Evolutionary conservation across 2,329 filamentous ascomycete species (phyloP).

Genomic region (Tolypocladium ovalisporum): DNA sequence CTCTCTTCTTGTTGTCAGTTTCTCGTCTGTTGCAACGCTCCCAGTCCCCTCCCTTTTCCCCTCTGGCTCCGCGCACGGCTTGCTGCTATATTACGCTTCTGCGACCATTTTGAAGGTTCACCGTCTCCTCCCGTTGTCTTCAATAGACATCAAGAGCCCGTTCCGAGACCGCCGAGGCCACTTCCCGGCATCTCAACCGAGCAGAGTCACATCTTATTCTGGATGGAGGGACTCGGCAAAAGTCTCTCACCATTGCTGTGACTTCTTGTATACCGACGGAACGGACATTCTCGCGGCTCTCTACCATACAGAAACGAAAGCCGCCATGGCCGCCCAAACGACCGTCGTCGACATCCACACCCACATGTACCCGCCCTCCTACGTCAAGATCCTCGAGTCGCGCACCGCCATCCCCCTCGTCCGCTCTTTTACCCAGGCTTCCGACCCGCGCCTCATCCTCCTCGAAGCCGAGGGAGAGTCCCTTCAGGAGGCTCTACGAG

Average conservation of each 20-base stretch:
- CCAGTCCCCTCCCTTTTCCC: background rate
- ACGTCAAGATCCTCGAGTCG: constrained; percentile 48
- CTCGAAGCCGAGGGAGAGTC: constrained; percentile 39
- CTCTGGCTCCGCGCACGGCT: background rate
- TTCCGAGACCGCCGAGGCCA: background rate
- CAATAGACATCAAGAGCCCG: background rate
- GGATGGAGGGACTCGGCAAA: background rate
- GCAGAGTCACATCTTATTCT: too few species aligned
- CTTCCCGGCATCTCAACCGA: background rate
- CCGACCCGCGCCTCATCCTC: constrained; percentile 55
- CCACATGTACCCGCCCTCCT: constrained; percentile 57
- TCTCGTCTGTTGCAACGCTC: background rate
- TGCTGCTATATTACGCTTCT: background rate
- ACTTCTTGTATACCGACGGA: background rate
- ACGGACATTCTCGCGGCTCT: background rate
- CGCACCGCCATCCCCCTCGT: constrained; percentile 59
- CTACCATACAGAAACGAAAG: background rate
- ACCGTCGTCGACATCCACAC: constrained; percentile 56
- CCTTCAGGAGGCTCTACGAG: constrained; percentile 38
- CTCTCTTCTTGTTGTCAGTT: background rate
- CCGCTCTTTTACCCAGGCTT: constrained; percentile 46
- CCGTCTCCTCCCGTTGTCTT: background rate
- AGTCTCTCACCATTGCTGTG: background rate
- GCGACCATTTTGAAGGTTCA: background rate
- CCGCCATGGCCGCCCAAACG: constrained; percentile 10